Base-by-base conservation (phyloP, 1,139 yeast species). In the Kodamaea sp. region DNA sequence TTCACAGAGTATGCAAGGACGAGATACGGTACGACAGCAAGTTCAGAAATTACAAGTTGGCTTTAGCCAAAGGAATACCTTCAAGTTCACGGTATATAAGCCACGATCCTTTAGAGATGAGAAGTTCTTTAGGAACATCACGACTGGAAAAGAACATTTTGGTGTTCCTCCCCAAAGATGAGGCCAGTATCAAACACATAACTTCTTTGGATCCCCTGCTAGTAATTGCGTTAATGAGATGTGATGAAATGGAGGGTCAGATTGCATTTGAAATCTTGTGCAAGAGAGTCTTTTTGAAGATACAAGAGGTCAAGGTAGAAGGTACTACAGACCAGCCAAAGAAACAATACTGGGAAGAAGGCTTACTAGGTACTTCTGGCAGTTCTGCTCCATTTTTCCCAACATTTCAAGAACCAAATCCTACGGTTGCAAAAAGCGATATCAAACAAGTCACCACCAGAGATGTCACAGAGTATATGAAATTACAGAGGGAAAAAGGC, bases 221-320 rank as follows among this genome's bases (percentile, higher is more conserved):
- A 19, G 21, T 44, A 3, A 16, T 43, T 18, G 38, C 46, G 7
- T 38, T 43, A 26, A 39, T 47, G 51, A 25, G 39, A 19, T 29
- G 41, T 20, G 48, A 45, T 24, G 48, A 44, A 25, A 32, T 38
- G 35, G 51, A 45, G 30, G 51, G 51, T 4, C 35, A 37, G 22
- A 24, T 42, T 16, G 50, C 47, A 15, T 44, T 45, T 28, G 43
- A 41, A 31, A 42, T 47, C 22, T 28, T 42, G 35, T 36, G 47
- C 42, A 47, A 47, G 32, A 27, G 46, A 15, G 29, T 47, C n/a
- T 36, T 47, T 22, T 35, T 47, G 26, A 42, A 39, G 33, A 44
- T 45, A 21, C 44, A 43, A 22, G 50, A 46, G 12, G 33, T 23
- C 3, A 39, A 34, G 23, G 20, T 27, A 13, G 39, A 23, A 7